Evolutionary conservation across 768 basidiomycete species (phyloP), one percentile per base, ranked within the genome.

Genomic region (Baorangia bicolor): DNA sequence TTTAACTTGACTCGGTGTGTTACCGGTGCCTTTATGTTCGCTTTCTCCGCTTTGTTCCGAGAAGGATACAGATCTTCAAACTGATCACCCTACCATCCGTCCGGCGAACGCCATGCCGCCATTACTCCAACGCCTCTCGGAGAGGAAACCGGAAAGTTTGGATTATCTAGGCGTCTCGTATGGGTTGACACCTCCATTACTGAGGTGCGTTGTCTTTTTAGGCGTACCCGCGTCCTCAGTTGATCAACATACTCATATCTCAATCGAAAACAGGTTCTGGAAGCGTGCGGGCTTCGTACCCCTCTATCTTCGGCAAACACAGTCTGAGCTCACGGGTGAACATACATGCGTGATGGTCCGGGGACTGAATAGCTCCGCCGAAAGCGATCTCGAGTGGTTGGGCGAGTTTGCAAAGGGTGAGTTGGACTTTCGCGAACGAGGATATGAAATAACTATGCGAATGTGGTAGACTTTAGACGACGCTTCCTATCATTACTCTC

Each of bases 101-200:
- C 73, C 91, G 3, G 79, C 84, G 0, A 74, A 80, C 7, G 81
- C 83, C 38, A 97, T 98, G 92, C 95, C 95, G 0, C 94, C 96
- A 1, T 80, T 99, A 5, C 81, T 99, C 2, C 93, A 95, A 64
- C 85, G 94, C 4, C 79, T 98, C 5, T 85, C 90, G 2, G 95
- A 98, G 68, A 82, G 90, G 31, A 90, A 88, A 70, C 96, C 96
- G 0, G 94, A 98, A 67, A 78, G 74, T 30, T 78, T 99, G 23
- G 96, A 98, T 72, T 99, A 96, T 66, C 78, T 99, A 7, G 96
- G 97, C 42, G 96, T 98, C 3, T 96, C 94, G 14, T 99, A 96
- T 68, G 97, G 97, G 7, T 76, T 99, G 47, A 98, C 95, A 0
- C 81, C 91, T 6, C 87, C 83, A 59, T 78, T 98, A 1, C 80